Base-by-base conservation (phyloP, 2,329 filamentous ascomycete genomes). In the Sclerotinia borealis region DNA sequence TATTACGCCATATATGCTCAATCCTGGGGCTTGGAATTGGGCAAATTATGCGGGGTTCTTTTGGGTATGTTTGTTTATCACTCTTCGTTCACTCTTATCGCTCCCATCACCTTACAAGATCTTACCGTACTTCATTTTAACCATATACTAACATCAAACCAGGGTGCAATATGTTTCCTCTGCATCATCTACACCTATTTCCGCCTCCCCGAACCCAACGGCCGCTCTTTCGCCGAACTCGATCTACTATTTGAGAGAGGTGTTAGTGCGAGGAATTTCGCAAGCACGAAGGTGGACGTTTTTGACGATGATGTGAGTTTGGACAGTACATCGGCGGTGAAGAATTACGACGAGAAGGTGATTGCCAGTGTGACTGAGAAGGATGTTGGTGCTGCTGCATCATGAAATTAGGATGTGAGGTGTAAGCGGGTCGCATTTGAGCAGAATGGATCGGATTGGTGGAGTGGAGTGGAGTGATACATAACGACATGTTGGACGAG, bases 1-100 rank as follows among this genome's bases (percentile, higher is more conserved):
- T 4, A 77, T 96, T 47, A 96, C 91, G 0, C 92, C 92, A 0
- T 96, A 96, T 77, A 96, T 96, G 92, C 82, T 96, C 48, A 96
- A 96, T 77, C 91, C 92, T 0, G 82, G 80, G 1, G 89, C 86
- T 0, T 96, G 93, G 92, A 80, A 96, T 76, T 96, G 92, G 92
- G 82, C 85, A 65, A 95, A 95, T 77, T 95, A 84, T 71, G 85
- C 92, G 0, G 92, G 92, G 34, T 96, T 96, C 78, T 74, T 74
- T 66, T 75, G 72, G 96, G 60, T 63, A 58, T 22, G 60, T 63
- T 25, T 29, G 1, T 55, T 43, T 96, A 11, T 19, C 6, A 19
- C 47, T n/a, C 7, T 37, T 36, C 29, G 13, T 50, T 15, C 19
- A n/a, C n/a, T n/a, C n/a, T n/a, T n/a, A n/a, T n/a, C n/a, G n/a